Evolutionary conservation across 306 rosid genomes (phyloP).

Genomic region (Spatholobus suberectus): DNA sequence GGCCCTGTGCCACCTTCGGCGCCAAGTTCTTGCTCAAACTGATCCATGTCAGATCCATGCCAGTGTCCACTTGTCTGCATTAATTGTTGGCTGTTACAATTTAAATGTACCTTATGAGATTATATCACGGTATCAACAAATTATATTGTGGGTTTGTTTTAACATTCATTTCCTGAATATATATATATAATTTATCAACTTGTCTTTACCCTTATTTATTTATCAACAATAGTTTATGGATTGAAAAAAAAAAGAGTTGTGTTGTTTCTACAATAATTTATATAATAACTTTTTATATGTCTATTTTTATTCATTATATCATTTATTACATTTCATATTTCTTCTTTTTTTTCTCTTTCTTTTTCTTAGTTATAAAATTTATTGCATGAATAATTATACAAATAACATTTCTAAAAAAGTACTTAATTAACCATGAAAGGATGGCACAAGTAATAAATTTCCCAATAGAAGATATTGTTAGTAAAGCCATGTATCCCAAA

Average conservation of each 20-base stretch:
- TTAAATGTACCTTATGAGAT: neutral
- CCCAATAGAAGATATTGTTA: neutral
- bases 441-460: neutral
- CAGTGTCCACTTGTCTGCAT: neutral
- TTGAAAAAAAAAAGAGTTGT: too few relatives aligned
- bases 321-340: too few relatives aligned
- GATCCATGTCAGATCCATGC: neutral
- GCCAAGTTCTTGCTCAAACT: constrained; percentile 38
- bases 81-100: neutral
- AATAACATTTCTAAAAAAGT: too few relatives aligned
- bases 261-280: too few relatives aligned
- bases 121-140: neutral
- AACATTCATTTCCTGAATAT: neutral
- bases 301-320: too few relatives aligned
- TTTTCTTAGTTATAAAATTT: too few relatives aligned
- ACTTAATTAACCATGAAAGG: neutral
- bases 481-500: too few relatives aligned
- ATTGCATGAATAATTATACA: too few relatives aligned
- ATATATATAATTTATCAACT: neutral
- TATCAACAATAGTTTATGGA: neutral
- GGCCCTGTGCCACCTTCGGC: constrained; percentile 45
- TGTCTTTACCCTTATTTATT: neutral
- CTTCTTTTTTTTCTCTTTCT: too few relatives aligned
- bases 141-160: neutral
- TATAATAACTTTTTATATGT: too few relatives aligned